Evolutionary conservation across 169 alveolate species (phyloP), one percentile per base, ranked within the genome.

Genomic region (Eimeria acervulina): DNA sequence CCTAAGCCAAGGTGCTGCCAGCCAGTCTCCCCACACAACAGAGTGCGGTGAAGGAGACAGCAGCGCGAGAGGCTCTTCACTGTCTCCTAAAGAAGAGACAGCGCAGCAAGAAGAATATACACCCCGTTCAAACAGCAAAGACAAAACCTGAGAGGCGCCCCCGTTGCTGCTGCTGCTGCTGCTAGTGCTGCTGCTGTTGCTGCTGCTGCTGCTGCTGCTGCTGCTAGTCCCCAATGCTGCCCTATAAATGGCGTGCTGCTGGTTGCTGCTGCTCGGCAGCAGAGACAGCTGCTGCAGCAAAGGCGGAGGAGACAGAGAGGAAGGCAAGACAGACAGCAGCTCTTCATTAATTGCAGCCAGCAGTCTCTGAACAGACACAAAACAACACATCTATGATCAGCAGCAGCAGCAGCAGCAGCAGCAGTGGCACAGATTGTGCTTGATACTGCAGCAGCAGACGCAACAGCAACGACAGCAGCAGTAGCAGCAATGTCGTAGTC

Each of bases 281-380:
- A 76, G 36, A 76, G 87, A 33, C 87, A 76, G 59, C 87, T 42
- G 51, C 87, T 76, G 87, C 59, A 76, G 87, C 87, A 38, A 44
- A 28, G 61, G 63, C 12, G 87, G 47, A 42, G 87, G 87, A 38
- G 87, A 44, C 40, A 33, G 61, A 10, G 87, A 38, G 17, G 59
- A 5, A 38, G 87, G 87, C 28, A 76, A 19, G 28, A 76, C 59
- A 0, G n/a, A 17, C 87, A 36, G 63, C 44, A 76, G 87, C 33
- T 76, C 61, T 17, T 76, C 15, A 61, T 76, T 76, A 7, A 76
- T 28, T 7, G 26, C 61, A 8, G 7, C 33, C 17, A 13, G 23
- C 59, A 76, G 33, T 5, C 33, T 44, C 87, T 76, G 87, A 36
- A 40, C 28, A 17, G n/a, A 38, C 15, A 76, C 7, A 12, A 38